Conservation (phyloP, 2,329 filamentous ascomycete genomes). For the Penicillium psychrosexuale region DNA sequence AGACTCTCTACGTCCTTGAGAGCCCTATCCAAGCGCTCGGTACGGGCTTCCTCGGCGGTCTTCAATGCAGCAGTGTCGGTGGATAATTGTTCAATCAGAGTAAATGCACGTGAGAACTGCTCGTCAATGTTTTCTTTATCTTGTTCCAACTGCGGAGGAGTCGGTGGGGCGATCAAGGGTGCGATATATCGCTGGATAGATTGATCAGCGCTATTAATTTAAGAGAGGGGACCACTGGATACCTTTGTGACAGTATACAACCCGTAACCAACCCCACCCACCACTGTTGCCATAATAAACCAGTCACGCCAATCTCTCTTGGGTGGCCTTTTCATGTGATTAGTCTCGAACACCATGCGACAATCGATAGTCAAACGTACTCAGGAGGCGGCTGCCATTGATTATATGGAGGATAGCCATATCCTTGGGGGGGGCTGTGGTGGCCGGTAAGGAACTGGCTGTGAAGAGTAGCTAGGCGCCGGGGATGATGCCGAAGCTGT, state of each 20-base stretch:
- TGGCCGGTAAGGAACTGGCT: constrained; percentile 39
- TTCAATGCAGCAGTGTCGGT: constrained; percentile 89
- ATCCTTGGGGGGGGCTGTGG: constrained; percentile 44
- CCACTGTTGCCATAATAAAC: constrained; percentile 99
- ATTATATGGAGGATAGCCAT: constrained; percentile 52
- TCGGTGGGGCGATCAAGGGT: constrained; percentile 88
- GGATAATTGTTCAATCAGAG: constrained; percentile 84
- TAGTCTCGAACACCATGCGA: constrained; percentile 3
- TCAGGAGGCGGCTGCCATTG: constrained; percentile 56
- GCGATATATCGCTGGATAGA: constrained; percentile 73
- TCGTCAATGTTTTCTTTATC: constrained; percentile 92
- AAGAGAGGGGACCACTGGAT: neutral
- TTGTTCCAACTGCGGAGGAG: constrained; percentile 86
- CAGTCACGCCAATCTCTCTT: constrained; percentile 95
- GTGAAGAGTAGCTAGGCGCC: constrained; percentile 48
- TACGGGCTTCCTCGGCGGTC: constrained; percentile 77
- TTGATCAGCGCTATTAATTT: constrained; percentile 12
- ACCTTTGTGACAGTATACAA: constrained; percentile 85
- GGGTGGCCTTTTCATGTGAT: constrained; percentile 50
- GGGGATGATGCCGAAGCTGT: constrained; percentile 49
- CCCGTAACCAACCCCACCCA: constrained; percentile 84
- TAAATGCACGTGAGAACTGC: constrained; percentile 88
- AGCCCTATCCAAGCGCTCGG: constrained; percentile 75
- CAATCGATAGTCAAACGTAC: constrained; percentile 34
- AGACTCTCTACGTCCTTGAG: constrained; percentile 81